These are phyloP conservation scores for Coemansia sp. DNA, from an alignment of 192 early-diverging fungal genomes.

Conservation along the genomic window DNA sequence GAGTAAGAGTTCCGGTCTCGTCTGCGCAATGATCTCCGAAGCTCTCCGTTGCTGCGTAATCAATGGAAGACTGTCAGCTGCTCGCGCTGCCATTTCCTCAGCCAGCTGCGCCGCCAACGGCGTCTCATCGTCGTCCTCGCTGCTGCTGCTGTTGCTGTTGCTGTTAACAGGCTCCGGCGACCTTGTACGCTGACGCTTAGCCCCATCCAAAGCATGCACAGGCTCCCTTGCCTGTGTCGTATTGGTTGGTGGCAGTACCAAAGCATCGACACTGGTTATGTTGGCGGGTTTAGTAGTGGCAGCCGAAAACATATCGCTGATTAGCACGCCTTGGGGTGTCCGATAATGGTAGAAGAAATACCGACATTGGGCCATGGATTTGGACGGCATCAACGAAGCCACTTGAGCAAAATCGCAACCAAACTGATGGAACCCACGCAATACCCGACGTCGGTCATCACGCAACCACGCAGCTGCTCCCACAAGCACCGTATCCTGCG, in stretches of 20 bases:
- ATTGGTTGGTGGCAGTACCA: conserved; percentile 26
- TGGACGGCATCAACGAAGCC: conserved; percentile 68
- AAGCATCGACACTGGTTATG: conserved; percentile 6
- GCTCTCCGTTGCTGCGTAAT: not conserved
- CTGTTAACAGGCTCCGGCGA: not conserved
- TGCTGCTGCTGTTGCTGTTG: not conserved
- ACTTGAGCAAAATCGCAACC: conserved; percentile 75
- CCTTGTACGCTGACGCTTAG: conserved; percentile 13
- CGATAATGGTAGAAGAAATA: conserved; percentile 79
- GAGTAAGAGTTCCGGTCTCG: conserved; percentile 19
- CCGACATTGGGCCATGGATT: conserved; percentile 75
- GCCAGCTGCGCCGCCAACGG: conserved; percentile 48
- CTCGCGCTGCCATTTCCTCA: conserved; percentile 27
- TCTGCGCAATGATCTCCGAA: conserved; percentile 26
- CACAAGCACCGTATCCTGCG: conserved; percentile 30
- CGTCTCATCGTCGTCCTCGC: conserved; percentile 46
- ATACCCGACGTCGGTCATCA: conserved; percentile 61
- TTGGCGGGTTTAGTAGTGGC: not conserved
- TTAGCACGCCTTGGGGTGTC: conserved; percentile 40
- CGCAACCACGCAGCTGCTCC: conserved; percentile 46
- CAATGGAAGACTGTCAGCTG: not conserved
- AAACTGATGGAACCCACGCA: conserved; percentile 63
- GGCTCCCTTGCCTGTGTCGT: not conserved
- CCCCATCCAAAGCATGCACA: not conserved
- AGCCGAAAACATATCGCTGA: conserved; percentile 24